Evolutionary conservation across 2,329 filamentous ascomycete species (phyloP).

Genomic region (Colletotrichum viniferum): DNA sequence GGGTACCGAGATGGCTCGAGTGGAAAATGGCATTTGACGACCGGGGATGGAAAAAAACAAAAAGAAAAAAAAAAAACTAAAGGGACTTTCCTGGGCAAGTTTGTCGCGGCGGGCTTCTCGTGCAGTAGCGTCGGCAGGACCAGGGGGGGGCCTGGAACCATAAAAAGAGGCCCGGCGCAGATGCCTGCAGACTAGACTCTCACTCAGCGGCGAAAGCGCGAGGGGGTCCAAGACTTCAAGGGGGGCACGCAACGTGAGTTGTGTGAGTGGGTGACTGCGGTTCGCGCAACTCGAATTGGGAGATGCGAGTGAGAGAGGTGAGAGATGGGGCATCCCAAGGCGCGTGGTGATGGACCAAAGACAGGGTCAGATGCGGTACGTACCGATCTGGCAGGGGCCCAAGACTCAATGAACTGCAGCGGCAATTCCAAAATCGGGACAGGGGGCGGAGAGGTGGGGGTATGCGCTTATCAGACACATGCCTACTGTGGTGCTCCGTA

Average conservation of each 20-base stretch:
- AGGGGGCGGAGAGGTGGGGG: neutral
- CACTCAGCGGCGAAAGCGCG: neutral
- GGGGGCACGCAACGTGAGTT: neutral
- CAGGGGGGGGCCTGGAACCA: constrained; percentile 14
- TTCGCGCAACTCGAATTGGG: neutral
- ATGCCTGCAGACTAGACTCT: constrained; percentile 1
- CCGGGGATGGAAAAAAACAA: neutral
- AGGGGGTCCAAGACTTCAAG: neutral
- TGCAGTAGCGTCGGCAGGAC: constrained; percentile 18
- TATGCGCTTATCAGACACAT: neutral
- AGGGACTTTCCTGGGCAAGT: neutral
- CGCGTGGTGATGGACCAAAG: neutral
- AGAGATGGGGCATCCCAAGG: neutral
- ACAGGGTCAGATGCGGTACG: neutral
- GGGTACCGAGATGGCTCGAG: neutral
- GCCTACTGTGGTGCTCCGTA: neutral
- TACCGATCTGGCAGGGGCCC: neutral
- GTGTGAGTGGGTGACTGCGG: neutral
- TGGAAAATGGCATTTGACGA: neutral
- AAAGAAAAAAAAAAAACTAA: neutral
- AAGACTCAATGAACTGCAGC: neutral
- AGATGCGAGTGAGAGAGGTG: neutral
- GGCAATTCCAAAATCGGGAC: constrained; percentile 1
- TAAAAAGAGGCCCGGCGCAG: constrained; percentile 21
- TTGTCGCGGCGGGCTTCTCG: constrained; percentile 8